A percentile compares a stretch with the other conserved stretches of the same genome.
Conservation (phyloP, 495 filamentous ascomycete species). For the Aspergillus affinis region DNA sequence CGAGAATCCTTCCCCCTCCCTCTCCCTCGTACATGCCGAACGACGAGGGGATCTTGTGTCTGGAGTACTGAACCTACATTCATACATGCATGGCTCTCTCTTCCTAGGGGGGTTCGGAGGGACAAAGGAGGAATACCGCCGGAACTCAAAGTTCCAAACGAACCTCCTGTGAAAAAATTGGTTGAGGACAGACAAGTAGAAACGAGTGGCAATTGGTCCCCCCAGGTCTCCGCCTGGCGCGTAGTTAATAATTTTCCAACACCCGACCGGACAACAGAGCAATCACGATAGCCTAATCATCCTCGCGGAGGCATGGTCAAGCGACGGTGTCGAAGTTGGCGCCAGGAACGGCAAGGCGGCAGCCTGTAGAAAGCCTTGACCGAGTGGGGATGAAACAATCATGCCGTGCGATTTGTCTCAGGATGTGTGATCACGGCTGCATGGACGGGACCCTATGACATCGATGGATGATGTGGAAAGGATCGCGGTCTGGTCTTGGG, state of each 20-base stretch:
- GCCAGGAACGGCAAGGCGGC: constrained; percentile 24
- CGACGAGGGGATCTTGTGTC: neutral
- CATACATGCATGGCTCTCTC: neutral
- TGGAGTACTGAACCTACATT: neutral
- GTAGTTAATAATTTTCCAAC: constrained; percentile 4
- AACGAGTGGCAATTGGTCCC: neutral
- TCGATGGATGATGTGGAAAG: neutral
- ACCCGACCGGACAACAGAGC: constrained; percentile 3
- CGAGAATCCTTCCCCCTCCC: neutral
- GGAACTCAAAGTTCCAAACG: neutral
- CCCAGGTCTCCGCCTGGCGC: neutral
- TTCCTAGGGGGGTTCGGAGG: neutral
- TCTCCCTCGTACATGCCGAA: neutral
- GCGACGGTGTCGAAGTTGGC: constrained; percentile 16
- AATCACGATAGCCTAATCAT: constrained; percentile 7
- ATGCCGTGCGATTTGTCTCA: constrained; percentile 17
- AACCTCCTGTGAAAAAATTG: neutral
- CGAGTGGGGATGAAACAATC: constrained; percentile 24
- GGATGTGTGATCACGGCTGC: constrained; percentile 7
- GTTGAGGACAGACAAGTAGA: neutral
- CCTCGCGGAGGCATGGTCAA: constrained; percentile 3
- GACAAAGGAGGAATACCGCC: neutral
- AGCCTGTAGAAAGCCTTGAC: constrained; percentile 15
- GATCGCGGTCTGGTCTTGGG: neutral
- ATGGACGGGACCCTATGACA: neutral